Conservation (phyloP, 2,329 filamentous ascomycete genomes). For the Chaetomium strumarium region DNA sequence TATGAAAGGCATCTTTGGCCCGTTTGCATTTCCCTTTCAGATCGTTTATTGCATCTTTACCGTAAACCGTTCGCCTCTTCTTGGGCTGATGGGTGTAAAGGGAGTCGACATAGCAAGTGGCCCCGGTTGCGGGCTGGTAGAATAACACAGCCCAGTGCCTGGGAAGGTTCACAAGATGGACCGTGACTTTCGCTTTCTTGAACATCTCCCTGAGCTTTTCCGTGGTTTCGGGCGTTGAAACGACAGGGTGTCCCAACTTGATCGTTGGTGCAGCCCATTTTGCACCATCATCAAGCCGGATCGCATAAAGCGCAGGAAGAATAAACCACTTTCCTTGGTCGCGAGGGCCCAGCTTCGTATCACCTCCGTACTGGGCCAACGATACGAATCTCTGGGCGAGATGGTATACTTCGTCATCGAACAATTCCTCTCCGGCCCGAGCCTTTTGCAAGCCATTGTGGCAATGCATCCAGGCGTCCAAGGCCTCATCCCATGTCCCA, state of each 20-base stretch:
- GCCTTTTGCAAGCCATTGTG: slow-evolving; percentile 3
- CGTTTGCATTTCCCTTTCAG: not conserved
- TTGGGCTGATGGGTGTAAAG: not conserved
- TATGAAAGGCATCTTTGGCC: not conserved
- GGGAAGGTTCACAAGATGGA: slow-evolving; percentile 2
- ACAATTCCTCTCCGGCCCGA: not conserved
- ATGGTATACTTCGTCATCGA: not conserved
- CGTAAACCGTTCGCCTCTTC: no score
- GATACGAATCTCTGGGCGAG: not conserved
- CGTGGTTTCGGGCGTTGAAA: no score
- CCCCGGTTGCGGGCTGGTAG: not conserved
- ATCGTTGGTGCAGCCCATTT: no score
- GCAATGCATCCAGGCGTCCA: not conserved
- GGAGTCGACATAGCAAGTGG: slow-evolving; percentile 8
- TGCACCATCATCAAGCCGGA: not conserved
- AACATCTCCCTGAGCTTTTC: not conserved
- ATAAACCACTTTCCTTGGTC: not conserved
- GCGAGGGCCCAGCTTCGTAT: not conserved
- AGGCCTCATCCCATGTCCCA: not conserved
- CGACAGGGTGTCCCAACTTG: no score
- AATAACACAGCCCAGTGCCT: slow-evolving; percentile 13
- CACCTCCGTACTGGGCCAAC: slow-evolving; percentile 3
- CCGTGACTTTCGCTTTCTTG: slow-evolving; percentile 1
- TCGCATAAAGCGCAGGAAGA: not conserved
- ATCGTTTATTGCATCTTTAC: no score